Conservation (phyloP, 176 grass and related monocot species). For the Guadua angustifolia region DNA sequence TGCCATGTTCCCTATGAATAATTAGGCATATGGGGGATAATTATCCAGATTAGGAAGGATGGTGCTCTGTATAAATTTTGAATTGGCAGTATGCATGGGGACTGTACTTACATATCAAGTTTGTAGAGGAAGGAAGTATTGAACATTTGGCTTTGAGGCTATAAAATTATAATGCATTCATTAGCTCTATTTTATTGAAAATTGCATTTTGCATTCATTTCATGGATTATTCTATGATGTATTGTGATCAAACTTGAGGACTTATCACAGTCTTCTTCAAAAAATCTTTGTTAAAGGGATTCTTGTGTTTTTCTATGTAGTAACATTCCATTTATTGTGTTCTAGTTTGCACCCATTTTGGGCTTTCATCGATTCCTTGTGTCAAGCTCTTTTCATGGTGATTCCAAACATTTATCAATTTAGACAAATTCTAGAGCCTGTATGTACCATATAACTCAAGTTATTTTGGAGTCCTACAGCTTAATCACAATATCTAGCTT, state of each 20-base stretch:
- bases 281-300: not conserved
- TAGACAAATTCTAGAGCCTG: not conserved
- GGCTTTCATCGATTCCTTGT: conserved; percentile 1
- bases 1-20: not conserved
- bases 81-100: not conserved
- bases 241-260: not conserved
- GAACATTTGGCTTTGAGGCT: not conserved
- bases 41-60: not conserved
- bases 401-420: not conserved
- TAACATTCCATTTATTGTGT: not conserved
- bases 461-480: not conserved
- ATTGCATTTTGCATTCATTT: not conserved
- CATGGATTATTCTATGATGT: conserved; percentile 20
- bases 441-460: conserved; percentile 5
- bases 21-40: not conserved
- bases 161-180: not conserved
- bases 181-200: not conserved
- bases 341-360: not conserved
- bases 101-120: not conserved
- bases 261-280: not conserved
- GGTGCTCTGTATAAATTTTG: not conserved
- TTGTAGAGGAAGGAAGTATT: not conserved
- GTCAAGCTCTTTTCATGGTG: not conserved
- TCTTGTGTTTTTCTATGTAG: not conserved
- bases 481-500: conserved; percentile 9